Base-by-base conservation (phyloP, 140 eudicot species). In the Erigeron philadelphicus region DNA sequence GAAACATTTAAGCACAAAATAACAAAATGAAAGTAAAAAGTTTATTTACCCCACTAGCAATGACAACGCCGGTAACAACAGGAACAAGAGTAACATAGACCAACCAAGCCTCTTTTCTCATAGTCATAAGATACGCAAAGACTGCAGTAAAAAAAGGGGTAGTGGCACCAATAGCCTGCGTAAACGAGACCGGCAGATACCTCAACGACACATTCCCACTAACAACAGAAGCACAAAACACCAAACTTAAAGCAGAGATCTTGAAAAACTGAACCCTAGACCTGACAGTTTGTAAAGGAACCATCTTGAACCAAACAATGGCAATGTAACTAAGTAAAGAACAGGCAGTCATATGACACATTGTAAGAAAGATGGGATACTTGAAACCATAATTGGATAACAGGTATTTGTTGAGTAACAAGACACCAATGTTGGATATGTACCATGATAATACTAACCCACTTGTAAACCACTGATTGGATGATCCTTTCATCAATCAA, bases 301-400 rank as follows among this genome's bases (percentile, higher is more conserved):
- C 97, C 61, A 76, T 76, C 76, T 91, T 91, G 63, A 88, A 23
- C 97, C 97, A 91, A 3, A 85, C 90, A 69, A 91, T 91, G 18
- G 97, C 97, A 44, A 88, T 72, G 82, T 91, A 91, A 78, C 96
- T 88, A 56, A 91, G 78, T 59, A 91, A 57, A 44, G 97, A 85
- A 55, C 97, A 91, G 15, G 97, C 97, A 17, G 92, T 88, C 97
- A 91, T 91, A 67, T 91, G 97, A 18, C 97, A 91, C 97, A 91
- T 86, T 66, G 97, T 91, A 13, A 91, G 77, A 78, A 91, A 91
- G 72, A 91, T 91, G 41, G 97, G 97, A 76, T 91, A 91, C 77
- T 79, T 85, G 82, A 91, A 91, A 1, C 97, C 97, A 54, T 91
- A 91, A 76, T 91, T 91, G 84, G 86, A 78, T 12, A 91, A 54